A percentile compares a stretch with the other conserved stretches of the same genome.
Evolutionary conservation across 441 rosid species (phyloP).

Genomic region (Bruguiera hainesii): DNA sequence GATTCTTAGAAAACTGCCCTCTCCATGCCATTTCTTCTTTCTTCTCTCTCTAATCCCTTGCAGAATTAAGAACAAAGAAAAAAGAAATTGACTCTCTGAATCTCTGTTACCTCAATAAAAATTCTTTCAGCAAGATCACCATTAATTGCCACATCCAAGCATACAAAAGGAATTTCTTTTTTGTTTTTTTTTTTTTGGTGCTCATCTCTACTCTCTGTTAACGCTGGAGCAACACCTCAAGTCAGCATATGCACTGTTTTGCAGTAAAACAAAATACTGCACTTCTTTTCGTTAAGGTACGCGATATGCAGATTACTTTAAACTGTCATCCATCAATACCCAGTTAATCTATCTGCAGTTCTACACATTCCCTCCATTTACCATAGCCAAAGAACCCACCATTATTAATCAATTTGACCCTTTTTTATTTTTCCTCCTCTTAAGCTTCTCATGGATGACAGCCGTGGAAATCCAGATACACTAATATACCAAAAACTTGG

Average conservation of each 20-base stretch:
- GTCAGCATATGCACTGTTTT: conserved; percentile 7
- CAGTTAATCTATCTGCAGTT: neutral
- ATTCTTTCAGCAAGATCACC: conserved; percentile 65
- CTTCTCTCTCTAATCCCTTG: neutral
- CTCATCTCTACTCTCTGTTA: conserved; percentile 43
- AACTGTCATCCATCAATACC: neutral
- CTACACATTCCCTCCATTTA: no score
- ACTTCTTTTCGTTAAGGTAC: neutral
- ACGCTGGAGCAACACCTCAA: conserved; percentile 19
- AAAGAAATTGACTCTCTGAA: conserved; percentile 1
- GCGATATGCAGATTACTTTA: neutral
- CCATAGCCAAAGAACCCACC: no score
- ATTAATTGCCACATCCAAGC: conserved; percentile 69
- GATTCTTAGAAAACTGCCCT: conserved; percentile 52
- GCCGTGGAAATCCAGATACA: neutral
- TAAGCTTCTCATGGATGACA: no score
- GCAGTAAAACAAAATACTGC: neutral
- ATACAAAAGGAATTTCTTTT: conserved; percentile 68
- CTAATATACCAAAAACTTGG: no score
- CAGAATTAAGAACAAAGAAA: neutral
- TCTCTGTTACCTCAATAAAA: conserved; percentile 65
- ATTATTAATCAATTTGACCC: no score
- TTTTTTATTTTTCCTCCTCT: no score
- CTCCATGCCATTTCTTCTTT: conserved; percentile 65
- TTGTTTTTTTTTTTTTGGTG: conserved; percentile 18